Evolutionary conservation across 352 stramenopile species (phyloP), one percentile per base, ranked within the genome.

Genomic region (Phytophthora brassicae): DNA sequence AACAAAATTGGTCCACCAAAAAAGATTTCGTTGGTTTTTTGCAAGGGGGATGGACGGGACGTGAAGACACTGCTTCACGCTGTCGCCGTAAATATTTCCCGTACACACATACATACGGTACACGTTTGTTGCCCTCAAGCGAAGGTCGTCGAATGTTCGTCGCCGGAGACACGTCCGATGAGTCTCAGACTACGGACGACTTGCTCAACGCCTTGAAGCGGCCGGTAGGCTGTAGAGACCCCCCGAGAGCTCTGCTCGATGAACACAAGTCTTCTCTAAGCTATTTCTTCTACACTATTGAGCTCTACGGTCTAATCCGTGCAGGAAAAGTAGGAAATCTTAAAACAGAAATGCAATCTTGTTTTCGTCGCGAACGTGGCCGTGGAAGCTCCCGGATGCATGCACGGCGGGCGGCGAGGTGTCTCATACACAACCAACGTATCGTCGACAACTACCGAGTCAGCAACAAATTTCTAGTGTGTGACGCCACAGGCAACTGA

Each of bases 101-200:
- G 9, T 36, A 69, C 52, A 68, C 61, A 60, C 61, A 58, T 49
- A 42, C 33, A 39, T n/a, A 42, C 35, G 35, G 42, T n/a, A n/a
- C n/a, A n/a, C n/a, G n/a, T n/a, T n/a, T n/a, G n/a, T n/a, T n/a
- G n/a, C n/a, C n/a, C 43, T 35, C 56, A 53, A 42, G 57, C 35
- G 68, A 75, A 75, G 63, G 17, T 36, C 5, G 38, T 20, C 58
- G 68, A 72, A 75, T 57, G 68, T 70, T 75, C 67, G 49, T 45
- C 24, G 20, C 24, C 45, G 8, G 23, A 46, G 56, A 59, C 56
- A 66, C 58, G 49, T 48, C 26, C 7, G 16, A 26, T 41, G 46
- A 45, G 56, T 66, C 31, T 51, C 39, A n/a, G 54, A 56, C 50
- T 1, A 0, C 14, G 4, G n/a, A 9, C 22, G 42, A 31, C 43